A percentile compares a stretch with the other conserved stretches of the same genome.
Conservation (phyloP, 306 rosid species). For the Quercus rubra region DNA sequence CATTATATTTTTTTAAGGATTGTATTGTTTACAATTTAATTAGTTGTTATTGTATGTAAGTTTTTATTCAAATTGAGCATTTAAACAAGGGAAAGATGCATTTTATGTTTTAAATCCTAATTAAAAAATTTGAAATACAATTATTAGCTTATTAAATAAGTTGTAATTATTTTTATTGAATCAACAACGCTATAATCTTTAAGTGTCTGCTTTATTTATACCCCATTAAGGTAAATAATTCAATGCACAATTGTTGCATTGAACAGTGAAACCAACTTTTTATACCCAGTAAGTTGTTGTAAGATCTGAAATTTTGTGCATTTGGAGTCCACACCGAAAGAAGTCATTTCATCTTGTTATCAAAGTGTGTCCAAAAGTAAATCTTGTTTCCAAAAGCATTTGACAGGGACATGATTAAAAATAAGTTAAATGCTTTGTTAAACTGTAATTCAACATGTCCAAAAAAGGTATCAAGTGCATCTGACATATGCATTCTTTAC, state of each 20-base stretch:
- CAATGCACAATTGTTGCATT: too few species aligned
- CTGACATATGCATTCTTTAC: too few species aligned
- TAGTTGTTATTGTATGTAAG: not conserved
- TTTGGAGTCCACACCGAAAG: not conserved
- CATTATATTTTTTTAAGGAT: not conserved
- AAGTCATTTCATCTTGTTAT: not conserved
- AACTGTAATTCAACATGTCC: not conserved
- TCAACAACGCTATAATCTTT: too few species aligned
- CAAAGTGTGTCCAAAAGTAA: not conserved
- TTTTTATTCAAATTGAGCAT: not conserved
- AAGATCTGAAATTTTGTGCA: not conserved
- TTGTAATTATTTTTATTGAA: not conserved
- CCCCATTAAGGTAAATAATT: too few species aligned
- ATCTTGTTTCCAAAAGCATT: not conserved
- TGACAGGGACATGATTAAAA: slow-evolving; percentile 1
- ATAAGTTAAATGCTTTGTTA: not conserved
- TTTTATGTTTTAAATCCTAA: not conserved
- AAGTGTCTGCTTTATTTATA: too few species aligned
- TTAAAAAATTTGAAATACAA: not conserved
- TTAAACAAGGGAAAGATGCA: not conserved
- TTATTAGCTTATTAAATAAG: not conserved
- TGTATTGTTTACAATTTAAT: not conserved
- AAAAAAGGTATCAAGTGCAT: not conserved
- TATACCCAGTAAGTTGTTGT: not conserved
- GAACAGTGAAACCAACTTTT: too few species aligned